These are phyloP conservation scores for Diaporthe vexans DNA, from an alignment of 2,329 filamentous ascomycete genomes.

Conservation along the genomic window DNA sequence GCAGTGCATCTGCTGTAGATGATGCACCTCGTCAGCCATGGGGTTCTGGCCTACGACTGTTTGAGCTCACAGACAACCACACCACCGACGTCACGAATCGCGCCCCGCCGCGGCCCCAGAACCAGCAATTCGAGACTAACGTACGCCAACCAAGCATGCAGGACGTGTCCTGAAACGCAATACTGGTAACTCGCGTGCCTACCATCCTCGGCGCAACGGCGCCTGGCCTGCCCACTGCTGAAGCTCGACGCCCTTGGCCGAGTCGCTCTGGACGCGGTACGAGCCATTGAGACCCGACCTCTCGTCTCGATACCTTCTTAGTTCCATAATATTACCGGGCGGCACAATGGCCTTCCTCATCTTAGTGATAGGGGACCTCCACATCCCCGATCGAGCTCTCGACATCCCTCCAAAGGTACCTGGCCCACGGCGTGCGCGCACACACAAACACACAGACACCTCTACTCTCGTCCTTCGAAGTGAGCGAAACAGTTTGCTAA, in stretches of 20 bases:
- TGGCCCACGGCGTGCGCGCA: slow-evolving; percentile 25
- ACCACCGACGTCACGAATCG: not conserved
- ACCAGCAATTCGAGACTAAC: not conserved
- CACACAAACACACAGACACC: slow-evolving; percentile 31
- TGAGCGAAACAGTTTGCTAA: not conserved
- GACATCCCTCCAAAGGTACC: slow-evolving; percentile 90
- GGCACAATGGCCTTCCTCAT: slow-evolving; percentile 87
- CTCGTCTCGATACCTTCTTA: not conserved
- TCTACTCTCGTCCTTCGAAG: slow-evolving; percentile 32
- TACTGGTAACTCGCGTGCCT: not conserved
- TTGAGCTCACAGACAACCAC: not conserved
- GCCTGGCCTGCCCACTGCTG: slow-evolving; percentile 11
- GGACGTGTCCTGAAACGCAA: not conserved
- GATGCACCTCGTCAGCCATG: slow-evolving; percentile 23
- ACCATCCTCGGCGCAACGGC: slow-evolving; percentile 22
- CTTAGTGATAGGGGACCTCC: slow-evolving; percentile 91
- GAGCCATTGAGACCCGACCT: slow-evolving; percentile 17
- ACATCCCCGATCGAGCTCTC: slow-evolving; percentile 92
- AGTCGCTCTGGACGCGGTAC: not conserved
- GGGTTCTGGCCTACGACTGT: not conserved
- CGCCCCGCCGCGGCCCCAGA: not conserved
- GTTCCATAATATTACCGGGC: slow-evolving; percentile 2
- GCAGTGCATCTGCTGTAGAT: not conserved
- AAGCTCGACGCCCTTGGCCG: slow-evolving; percentile 25
- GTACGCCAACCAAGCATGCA: slow-evolving; percentile 6